Percentiles rank a stretch among this genome's conserved stretches.
These are phyloP conservation scores for Clonostachys chloroleuca DNA, from an alignment of 2,329 filamentous ascomycete genomes.

Conservation along the genomic window DNA sequence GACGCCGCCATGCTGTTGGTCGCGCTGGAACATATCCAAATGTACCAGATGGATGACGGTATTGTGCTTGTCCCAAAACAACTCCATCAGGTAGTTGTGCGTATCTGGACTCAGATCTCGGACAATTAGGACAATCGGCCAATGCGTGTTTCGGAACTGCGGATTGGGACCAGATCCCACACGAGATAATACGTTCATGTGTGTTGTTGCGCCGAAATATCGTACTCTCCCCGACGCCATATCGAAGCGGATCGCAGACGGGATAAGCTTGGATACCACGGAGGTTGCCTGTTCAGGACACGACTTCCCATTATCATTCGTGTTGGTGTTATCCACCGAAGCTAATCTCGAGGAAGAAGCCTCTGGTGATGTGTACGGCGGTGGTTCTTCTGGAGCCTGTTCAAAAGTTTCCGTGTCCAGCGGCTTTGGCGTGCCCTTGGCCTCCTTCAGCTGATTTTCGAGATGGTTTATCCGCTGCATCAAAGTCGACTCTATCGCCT, in stretches of 20 bases:
- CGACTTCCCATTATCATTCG: neutral
- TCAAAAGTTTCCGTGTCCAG: neutral
- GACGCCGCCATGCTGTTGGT: constrained; percentile 3
- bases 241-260: constrained; percentile 4
- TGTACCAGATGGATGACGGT: constrained; percentile 9
- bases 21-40: constrained; percentile 5
- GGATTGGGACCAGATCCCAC: neutral
- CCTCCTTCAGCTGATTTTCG: constrained; percentile 1
- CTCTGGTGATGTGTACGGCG: neutral
- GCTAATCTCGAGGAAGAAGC: too few species aligned
- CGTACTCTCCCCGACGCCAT: constrained; percentile 4
- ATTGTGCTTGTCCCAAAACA: constrained; percentile 10
- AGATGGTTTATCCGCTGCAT: constrained; percentile 1
- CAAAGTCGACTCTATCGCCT: constrained; percentile 1
- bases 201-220: constrained; percentile 5
- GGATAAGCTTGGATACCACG: constrained; percentile 2
- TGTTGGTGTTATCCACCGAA: too few species aligned
- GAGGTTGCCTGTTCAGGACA: neutral
- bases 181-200: constrained; percentile 5
- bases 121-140: constrained; percentile 3
- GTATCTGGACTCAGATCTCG: constrained; percentile 6
- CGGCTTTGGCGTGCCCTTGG: neutral
- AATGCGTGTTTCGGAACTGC: constrained; percentile 1
- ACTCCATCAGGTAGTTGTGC: constrained; percentile 9
- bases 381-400: neutral